Percentiles rank a stretch among this genome's conserved stretches.
Evolutionary conservation across 768 basidiomycete species (phyloP).

Genomic region (Glaciozyma martinii): DNA sequence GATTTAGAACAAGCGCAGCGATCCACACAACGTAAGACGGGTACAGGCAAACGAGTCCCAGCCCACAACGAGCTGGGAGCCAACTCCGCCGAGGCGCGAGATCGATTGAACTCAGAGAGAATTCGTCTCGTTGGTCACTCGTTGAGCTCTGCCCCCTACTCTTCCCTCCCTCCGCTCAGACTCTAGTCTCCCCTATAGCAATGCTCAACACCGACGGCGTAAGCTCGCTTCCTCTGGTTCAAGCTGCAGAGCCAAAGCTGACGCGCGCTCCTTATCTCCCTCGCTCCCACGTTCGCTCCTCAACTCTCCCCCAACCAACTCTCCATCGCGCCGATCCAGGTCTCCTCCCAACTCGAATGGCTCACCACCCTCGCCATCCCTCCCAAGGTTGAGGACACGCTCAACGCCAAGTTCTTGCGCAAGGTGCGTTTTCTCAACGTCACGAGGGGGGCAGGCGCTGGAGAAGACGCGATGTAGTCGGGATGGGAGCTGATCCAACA

Average conservation of each 20-base stretch:
- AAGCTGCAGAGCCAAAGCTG: background rate
- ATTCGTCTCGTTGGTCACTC: too few relatives aligned
- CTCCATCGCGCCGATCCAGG: constrained; percentile 10
- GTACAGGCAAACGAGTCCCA: too few relatives aligned
- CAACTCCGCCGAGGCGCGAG: too few relatives aligned
- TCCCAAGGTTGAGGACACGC: constrained; percentile 59
- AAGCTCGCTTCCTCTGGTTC: background rate
- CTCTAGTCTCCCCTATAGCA: background rate
- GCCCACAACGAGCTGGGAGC: too few relatives aligned
- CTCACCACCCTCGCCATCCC: constrained; percentile 68
- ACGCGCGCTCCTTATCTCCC: background rate
- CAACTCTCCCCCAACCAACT: background rate
- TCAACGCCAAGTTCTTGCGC: constrained; percentile 75
- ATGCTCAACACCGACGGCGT: background rate
- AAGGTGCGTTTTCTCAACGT: constrained; percentile 57
- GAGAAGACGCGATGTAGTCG: background rate
- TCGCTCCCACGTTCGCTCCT: background rate
- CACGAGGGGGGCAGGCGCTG: background rate
- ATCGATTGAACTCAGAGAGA: too few relatives aligned
- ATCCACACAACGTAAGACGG: too few relatives aligned
- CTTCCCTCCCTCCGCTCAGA: background rate
- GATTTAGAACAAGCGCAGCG: too few relatives aligned
- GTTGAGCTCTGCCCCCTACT: background rate
- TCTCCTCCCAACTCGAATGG: constrained; percentile 72
- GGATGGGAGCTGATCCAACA: background rate